Evolutionary conservation across 108 stramenopile species (phyloP), one percentile per base, ranked within the genome.

Genomic region (Cyclotella choctawhatcheeana): DNA sequence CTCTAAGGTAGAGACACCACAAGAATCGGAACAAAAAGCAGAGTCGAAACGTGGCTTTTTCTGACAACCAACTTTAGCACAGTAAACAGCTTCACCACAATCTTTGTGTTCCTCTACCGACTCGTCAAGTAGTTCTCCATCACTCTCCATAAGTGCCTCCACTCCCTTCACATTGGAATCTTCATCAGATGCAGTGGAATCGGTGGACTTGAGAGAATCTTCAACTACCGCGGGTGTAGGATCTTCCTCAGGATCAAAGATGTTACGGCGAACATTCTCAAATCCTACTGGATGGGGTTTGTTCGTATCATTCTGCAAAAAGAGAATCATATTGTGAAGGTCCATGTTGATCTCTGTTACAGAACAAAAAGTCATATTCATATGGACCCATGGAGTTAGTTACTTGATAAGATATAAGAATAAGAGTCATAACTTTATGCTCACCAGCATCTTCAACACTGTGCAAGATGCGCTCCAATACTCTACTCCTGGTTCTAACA

Each of bases 241-340:
- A 44, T 88, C 89, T 13, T 93, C 89, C 62, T 83, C 89, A 5
- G 93, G 91, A 65, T 94, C 93, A 68, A 94, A 94, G 25, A 94
- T 82, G 55, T 94, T 92, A 21, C 76, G 62, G 6, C 72, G 64
- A 17, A 71, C 44, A 25, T 79, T 74, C 60, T 92, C 89, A 69
- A 88, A 94, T 25, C 93, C 93, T 58, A 71, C 85, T n/a, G 93
- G 91, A 31, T 76, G 40, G 8, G 64, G 71, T 67, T 67, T 84
- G 26, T 59, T 63, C 20, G 85, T 86, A 69, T 94, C 93, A 73
- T 85, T 69, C 65, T 90, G 73, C 21, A 94, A 80, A 70, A 92
- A 94, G 2, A 92, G 76, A 18, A 90, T 82, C 88, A 94, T 94
- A 43, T 94, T 94, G 70, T 94, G 93, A 40, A 87, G 81, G 82